These are phyloP conservation scores for Rhododendron vialii DNA, from an alignment of 148 eudicot genomes.

Conservation along the genomic window DNA sequence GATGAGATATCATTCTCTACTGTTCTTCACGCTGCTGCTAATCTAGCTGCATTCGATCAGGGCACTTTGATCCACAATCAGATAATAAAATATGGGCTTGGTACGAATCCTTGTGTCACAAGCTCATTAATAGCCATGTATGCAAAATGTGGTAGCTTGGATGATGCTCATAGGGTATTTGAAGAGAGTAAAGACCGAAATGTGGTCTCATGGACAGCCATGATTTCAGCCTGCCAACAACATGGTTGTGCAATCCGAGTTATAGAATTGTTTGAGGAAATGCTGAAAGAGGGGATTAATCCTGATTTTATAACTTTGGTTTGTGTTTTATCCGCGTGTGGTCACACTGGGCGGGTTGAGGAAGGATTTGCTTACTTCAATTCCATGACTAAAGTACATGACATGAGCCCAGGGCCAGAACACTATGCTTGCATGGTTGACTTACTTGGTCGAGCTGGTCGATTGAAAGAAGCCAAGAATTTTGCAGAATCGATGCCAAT, in stretches of 20 bases:
- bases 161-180: slow-evolving; percentile 33
- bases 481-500: slow-evolving; percentile 47
- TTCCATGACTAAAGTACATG: slow-evolving; percentile 25
- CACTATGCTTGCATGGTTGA: slow-evolving; percentile 58
- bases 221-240: slow-evolving; percentile 29
- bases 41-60: slow-evolving; percentile 40
- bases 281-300: slow-evolving; percentile 23
- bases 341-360: slow-evolving; percentile 41
- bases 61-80: slow-evolving; percentile 38
- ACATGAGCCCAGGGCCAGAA: slow-evolving; percentile 35
- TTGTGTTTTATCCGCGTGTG: slow-evolving; percentile 51
- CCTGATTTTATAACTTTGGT: slow-evolving; percentile 43
- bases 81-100: slow-evolving; percentile 39
- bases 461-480: slow-evolving; percentile 38
- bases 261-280: slow-evolving; percentile 23
- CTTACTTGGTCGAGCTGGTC: slow-evolving; percentile 57
- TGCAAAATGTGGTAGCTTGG: slow-evolving; percentile 46
- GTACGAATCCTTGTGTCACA: slow-evolving; percentile 17
- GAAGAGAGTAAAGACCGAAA: slow-evolving; percentile 19
- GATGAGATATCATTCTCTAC: slow-evolving; percentile 39
- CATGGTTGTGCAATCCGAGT: slow-evolving; percentile 20
- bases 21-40: slow-evolving; percentile 36
- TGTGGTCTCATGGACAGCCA: slow-evolving; percentile 27
- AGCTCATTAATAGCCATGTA: slow-evolving; percentile 48
- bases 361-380: slow-evolving; percentile 49